Conservation (phyloP, 768 basidiomycete species). For the Rhodotorula graminis region DNA sequence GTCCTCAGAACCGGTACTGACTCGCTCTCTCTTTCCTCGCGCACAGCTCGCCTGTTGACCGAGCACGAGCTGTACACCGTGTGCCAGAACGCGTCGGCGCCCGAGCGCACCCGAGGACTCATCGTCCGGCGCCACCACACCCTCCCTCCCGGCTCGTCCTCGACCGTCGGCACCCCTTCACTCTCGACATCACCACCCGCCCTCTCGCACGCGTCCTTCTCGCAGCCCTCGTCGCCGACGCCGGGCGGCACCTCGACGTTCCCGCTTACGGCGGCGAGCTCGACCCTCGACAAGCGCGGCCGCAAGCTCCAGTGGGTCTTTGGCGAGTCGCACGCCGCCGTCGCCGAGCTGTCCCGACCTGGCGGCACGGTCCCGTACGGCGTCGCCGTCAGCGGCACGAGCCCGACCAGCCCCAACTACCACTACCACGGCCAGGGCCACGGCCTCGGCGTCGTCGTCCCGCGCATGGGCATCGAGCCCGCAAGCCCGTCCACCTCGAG, state of each 20-base stretch:
- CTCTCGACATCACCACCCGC: slow-evolving; percentile 8
- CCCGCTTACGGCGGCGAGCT: neutral
- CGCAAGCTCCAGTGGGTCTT: slow-evolving; percentile 43
- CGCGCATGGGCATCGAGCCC: slow-evolving; percentile 40
- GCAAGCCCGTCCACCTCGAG: neutral
- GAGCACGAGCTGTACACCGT: slow-evolving; percentile 39
- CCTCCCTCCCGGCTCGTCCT: neutral
- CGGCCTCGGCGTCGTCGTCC: slow-evolving; percentile 40
- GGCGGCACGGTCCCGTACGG: slow-evolving; percentile 26
- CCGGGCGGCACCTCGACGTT: neutral
- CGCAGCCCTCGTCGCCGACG: slow-evolving; percentile 1
- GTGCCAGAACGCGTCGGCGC: slow-evolving; percentile 36
- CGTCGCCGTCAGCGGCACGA: slow-evolving; percentile 19
- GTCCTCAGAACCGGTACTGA: no score
- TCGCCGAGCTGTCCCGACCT: slow-evolving; percentile 11
- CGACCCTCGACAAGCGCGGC: slow-evolving; percentile 17
- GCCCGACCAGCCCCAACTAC: slow-evolving; percentile 46
- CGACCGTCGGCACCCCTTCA: neutral
- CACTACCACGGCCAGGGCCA: neutral
- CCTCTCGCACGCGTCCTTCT: neutral
- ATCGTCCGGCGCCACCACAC: slow-evolving; percentile 36
- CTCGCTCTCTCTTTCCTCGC: no score
- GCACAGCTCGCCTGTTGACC: slow-evolving; percentile 32
- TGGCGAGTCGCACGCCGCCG: slow-evolving; percentile 33
- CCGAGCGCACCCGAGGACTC: slow-evolving; percentile 39